Evolutionary conservation across 2,329 filamentous ascomycete species (phyloP), one percentile per base, ranked within the genome.

Genomic region (Aspergillus persii): DNA sequence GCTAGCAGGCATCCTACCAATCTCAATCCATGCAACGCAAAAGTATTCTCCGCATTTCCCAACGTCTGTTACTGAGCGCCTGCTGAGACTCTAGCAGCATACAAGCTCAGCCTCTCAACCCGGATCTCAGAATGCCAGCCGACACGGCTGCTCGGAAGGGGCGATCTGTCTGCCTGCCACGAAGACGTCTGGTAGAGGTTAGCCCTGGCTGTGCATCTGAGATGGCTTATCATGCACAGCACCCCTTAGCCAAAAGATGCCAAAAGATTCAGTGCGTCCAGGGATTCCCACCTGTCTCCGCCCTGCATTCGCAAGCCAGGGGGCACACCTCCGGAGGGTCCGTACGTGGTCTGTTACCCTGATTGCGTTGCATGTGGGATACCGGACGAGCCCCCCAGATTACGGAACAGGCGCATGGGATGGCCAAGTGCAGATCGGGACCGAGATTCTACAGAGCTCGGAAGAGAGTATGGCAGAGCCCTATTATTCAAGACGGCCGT

Each of bases 71-170:
- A 30, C 54, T 60, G 58, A 60, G 65, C 65, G 65, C 64, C 53
- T 67, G 57, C 63, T 65, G 61, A 66, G 60, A 63, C 59, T 39
- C 41, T 41, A 52, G 50, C 55, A 55, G 60, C 59, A 58, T 60
- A 53, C 48, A 51, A 18, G 39, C 46, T 50, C 57, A 50, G 54
- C 53, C 62, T 57, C 62, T 52, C 54, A 57, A 54, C 55, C 52
- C 50, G 53, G 30, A 46, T 39, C 36, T 30, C 53, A 56, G 53
- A 46, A 33, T 51, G 36, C 7, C 3, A 15, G 12, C 12, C 15
- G 0, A 41, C 12, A 54, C 31, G 46, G 30, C 49, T 56, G 49
- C 46, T 36, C 36, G 33, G 41, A 50, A 29, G 46, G 29, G 44
- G 49, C 57, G 36, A 55, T 49, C 53, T 50, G 60, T 48, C 57